Evolutionary conservation across 495 filamentous ascomycete genomes (phyloP).

Genomic region (Pseudotulostoma volvatum): DNA sequence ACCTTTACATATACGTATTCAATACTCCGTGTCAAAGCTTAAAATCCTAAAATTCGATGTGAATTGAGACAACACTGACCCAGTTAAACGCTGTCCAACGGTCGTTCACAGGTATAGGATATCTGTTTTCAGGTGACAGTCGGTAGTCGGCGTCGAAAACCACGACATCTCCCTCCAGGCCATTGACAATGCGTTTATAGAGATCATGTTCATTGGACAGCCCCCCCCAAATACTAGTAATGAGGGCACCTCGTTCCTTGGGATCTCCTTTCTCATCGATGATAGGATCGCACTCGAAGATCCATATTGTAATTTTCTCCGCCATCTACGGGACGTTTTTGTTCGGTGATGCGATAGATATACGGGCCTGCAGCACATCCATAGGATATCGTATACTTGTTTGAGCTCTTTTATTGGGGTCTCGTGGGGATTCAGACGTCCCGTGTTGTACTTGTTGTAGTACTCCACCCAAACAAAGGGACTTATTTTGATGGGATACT

Average conservation of each 20-base stretch:
- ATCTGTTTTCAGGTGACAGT: conserved; percentile 21
- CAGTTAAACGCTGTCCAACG: conserved; percentile 28
- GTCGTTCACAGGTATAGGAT: conserved; percentile 20
- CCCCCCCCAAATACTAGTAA: conserved; percentile 26
- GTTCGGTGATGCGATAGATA: conserved; percentile 23
- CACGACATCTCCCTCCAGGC: conserved; percentile 20
- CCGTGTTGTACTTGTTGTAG: too few relatives aligned
- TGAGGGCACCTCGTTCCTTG: conserved; percentile 21
- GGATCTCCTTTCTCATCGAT: conserved; percentile 13
- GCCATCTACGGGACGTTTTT: conserved; percentile 21
- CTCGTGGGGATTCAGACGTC: conserved; percentile 25
- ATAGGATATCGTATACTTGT: conserved; percentile 18
- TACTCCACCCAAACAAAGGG: too few relatives aligned
- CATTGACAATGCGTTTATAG: conserved; percentile 21
- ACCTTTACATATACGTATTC: too few relatives aligned
- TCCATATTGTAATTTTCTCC: conserved; percentile 22
- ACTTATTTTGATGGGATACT: too few relatives aligned
- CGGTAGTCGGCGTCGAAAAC: conserved; percentile 26
- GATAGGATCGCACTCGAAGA: conserved; percentile 21
- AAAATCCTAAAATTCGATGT: too few relatives aligned
- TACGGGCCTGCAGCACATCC: conserved; percentile 20
- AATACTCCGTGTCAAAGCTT: too few relatives aligned
- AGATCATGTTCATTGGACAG: conserved; percentile 20
- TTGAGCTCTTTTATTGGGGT: conserved; percentile 28
- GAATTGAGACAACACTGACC: conserved; percentile 10